A percentile compares a stretch with the other conserved stretches of the same genome.
Evolutionary conservation across 169 alveolate genomes (phyloP).

Genomic region (Plasmodium falciparum): DNA sequence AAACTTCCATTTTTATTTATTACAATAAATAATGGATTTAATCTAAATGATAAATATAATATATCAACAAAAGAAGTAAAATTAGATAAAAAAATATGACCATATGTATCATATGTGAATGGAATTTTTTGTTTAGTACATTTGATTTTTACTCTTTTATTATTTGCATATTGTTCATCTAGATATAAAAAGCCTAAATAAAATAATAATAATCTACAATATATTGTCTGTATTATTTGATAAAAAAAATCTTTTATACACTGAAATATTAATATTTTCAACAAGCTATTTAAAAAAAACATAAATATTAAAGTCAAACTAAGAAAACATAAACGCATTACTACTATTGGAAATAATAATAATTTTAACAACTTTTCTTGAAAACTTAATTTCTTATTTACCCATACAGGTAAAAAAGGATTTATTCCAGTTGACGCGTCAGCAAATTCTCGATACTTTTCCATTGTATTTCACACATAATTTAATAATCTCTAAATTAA

Average conservation of each 20-base stretch:
- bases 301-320: constrained; percentile 52
- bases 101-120: constrained; percentile 61
- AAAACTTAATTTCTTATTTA: constrained; percentile 44
- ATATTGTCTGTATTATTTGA: constrained; percentile 53
- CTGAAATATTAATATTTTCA: constrained; percentile 33
- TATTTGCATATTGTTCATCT: constrained; percentile 66
- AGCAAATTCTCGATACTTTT: constrained; percentile 79
- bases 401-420: constrained; percentile 82
- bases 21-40: constrained; percentile 48
- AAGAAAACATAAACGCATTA: constrained; percentile 42
- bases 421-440: constrained; percentile 83
- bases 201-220: constrained; percentile 42
- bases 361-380: constrained; percentile 44
- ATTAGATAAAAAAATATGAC: constrained; percentile 65
- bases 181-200: constrained; percentile 57
- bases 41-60: constrained; percentile 62
- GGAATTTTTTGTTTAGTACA: constrained; percentile 41
- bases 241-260: constrained; percentile 63
- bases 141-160: constrained; percentile 67
- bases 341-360: constrained; percentile 41
- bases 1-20: constrained; percentile 67
- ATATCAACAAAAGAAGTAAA: constrained; percentile 66
- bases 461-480: constrained; percentile 41
- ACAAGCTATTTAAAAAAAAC: constrained; percentile 55
- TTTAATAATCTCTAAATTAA: not conserved